Conservation (phyloP, 495 filamentous ascomycete species). For the Hyaloscypha bicolor region DNA sequence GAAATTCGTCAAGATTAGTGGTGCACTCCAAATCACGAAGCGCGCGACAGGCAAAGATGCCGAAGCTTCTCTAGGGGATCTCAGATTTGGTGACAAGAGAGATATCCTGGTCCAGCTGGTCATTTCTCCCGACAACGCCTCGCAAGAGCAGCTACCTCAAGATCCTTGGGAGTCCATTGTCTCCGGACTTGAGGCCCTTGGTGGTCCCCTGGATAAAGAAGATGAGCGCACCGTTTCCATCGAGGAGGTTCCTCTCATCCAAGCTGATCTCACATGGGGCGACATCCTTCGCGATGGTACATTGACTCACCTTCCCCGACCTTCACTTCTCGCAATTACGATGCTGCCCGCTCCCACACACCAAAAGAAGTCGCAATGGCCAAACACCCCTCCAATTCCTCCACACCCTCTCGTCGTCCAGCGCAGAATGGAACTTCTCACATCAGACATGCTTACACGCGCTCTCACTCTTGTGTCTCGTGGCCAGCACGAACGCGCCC, state of each 20-base stretch:
- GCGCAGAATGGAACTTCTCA: constrained; percentile 95
- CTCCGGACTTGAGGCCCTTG: constrained; percentile 91
- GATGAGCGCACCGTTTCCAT: constrained; percentile 83
- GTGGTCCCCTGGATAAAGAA: constrained; percentile 87
- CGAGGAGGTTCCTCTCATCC: constrained; percentile 93
- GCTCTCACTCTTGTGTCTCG: constrained; percentile 89
- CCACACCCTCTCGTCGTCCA: constrained; percentile 96
- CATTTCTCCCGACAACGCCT: constrained; percentile 84
- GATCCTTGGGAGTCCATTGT: constrained; percentile 98
- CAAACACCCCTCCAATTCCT: constrained; percentile 80
- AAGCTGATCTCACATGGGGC: constrained; percentile 91
- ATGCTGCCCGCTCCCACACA: constrained; percentile 81
- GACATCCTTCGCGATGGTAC: constrained; percentile 93
- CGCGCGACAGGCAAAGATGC: constrained; percentile 96
- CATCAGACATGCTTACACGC: constrained; percentile 96
- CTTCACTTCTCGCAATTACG: constrained; percentile 94
- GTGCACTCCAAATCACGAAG: constrained; percentile 95
- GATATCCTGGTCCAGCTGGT: constrained; percentile 95
- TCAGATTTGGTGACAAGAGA: constrained; percentile 96
- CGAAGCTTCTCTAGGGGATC: constrained; percentile 88
- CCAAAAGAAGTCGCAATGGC: constrained; percentile 58
- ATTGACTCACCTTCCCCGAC: constrained; percentile 82
- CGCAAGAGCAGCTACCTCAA: constrained; percentile 84
- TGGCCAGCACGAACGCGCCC: constrained; percentile 89
- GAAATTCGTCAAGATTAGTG: constrained; percentile 98